phyloP scores from a whole-genome alignment of 139 green algal species.

The Haematococcus lacustris region DNA sequence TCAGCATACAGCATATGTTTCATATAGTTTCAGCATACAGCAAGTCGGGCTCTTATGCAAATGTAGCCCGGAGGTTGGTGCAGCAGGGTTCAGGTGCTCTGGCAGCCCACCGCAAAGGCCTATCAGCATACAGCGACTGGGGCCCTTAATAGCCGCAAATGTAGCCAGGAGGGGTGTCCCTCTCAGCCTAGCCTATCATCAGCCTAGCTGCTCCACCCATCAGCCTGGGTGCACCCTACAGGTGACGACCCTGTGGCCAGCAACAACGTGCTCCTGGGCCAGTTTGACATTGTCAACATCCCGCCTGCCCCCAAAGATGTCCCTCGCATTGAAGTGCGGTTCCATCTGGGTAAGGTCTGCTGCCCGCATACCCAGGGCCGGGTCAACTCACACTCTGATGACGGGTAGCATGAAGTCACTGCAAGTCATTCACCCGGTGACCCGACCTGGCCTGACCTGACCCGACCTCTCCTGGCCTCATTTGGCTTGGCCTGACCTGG shows the following conservation, averaged over 20 bases:
- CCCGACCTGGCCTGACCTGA: not conserved
- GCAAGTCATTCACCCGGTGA: not conserved
- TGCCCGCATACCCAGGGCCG: not conserved
- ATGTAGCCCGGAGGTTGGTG: too few relatives aligned
- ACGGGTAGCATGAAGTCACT: not conserved
- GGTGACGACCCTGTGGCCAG: slow-evolving; percentile 34
- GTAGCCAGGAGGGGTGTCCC: not conserved
- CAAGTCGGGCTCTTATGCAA: too few relatives aligned
- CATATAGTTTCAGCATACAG: not conserved
- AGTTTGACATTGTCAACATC: slow-evolving; percentile 58
- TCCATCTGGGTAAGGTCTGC: not conserved
- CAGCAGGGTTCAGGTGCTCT: too few relatives aligned
- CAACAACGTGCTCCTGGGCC: slow-evolving; percentile 49
- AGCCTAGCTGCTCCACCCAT: too few relatives aligned
- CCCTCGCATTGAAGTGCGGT: slow-evolving; percentile 36
- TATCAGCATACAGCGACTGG: too few relatives aligned
- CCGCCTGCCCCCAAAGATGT: slow-evolving; percentile 43
- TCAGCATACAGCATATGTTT: not conserved
- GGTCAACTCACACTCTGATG: not conserved
- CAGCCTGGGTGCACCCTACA: too few relatives aligned
- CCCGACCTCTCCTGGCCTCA: not conserved
- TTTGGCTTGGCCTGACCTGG: not conserved
- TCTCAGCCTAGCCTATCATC: too few relatives aligned
- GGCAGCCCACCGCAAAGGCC: too few relatives aligned
- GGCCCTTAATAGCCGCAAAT: too few relatives aligned